These are phyloP conservation scores for Brassica carinata DNA, from an alignment of 345 rosid genomes.

Conservation along the genomic window DNA sequence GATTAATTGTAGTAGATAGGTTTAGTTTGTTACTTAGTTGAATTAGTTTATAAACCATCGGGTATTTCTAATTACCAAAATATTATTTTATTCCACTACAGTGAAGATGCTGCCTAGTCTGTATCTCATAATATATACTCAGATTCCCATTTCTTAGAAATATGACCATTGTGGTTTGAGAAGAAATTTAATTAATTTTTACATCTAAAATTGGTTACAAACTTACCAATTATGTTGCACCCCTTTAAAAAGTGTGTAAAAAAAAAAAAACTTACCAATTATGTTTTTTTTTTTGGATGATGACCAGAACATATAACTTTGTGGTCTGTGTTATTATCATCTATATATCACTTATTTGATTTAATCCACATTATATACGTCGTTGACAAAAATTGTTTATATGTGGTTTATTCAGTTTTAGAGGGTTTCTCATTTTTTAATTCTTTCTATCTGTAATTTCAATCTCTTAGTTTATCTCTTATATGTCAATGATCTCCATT, in stretches of 20 bases:
- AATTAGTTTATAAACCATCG: background rate
- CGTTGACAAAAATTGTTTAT: background rate
- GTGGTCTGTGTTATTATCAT: background rate
- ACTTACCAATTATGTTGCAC: too few species aligned
- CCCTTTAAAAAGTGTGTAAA: too few species aligned
- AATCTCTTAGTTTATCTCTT: background rate
- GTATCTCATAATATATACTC: background rate
- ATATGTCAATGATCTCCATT: background rate
- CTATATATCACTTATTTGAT: background rate
- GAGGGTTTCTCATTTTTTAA: background rate
- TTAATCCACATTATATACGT: background rate
- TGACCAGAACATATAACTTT: background rate
- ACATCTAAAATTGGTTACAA: background rate
- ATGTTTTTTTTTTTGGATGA: too few species aligned
- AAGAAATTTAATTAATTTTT: background rate
- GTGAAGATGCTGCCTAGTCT: slow-evolving; percentile 5
- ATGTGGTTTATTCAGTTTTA: background rate
- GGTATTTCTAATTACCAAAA: background rate
- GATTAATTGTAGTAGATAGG: background rate
- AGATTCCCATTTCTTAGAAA: background rate
- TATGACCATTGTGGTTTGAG: background rate
- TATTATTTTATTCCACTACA: background rate
- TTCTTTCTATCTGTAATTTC: background rate
- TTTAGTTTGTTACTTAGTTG: background rate
- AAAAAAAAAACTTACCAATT: too few species aligned